These are phyloP conservation scores for Syzygium syzygioides DNA, from an alignment of 441 rosid genomes.

Conservation along the genomic window DNA sequence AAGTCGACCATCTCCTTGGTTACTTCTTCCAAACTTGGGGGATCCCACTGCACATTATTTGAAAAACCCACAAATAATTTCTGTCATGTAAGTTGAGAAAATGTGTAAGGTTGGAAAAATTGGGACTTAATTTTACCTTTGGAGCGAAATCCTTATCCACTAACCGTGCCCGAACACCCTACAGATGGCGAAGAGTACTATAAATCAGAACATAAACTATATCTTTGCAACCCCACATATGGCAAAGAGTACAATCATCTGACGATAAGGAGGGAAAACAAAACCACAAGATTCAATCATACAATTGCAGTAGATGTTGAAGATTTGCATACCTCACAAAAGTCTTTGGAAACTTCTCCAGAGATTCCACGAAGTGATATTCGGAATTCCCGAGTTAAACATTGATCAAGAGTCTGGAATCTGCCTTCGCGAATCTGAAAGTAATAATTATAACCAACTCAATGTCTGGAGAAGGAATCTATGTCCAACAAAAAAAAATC, in stretches of 20 bases:
- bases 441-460: slow-evolving; percentile 2
- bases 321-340: slow-evolving; percentile 52
- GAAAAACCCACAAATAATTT: neutral
- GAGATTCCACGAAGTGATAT: slow-evolving; percentile 28
- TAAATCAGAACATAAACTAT: neutral
- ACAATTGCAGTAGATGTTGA: neutral
- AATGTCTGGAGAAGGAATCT: neutral
- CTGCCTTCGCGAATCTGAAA: slow-evolving; percentile 83
- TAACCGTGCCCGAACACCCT: slow-evolving; percentile 83
- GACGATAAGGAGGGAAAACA: neutral
- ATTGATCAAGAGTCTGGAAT: slow-evolving; percentile 78
- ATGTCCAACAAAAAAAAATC: neutral
- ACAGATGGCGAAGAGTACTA: neutral
- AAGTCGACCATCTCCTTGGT: slow-evolving; percentile 72
- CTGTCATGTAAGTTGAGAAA: neutral
- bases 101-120: neutral
- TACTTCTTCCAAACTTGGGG: slow-evolving; percentile 66
- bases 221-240: neutral
- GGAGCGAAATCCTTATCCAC: slow-evolving; percentile 94
- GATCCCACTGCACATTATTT: slow-evolving; percentile 72
- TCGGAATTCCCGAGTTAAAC: slow-evolving; percentile 77
- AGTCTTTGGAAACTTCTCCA: slow-evolving; percentile 48
- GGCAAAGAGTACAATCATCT: neutral
- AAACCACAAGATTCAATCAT: neutral
- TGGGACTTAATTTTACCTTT: slow-evolving; percentile 37